These are phyloP conservation scores for Coffea eugenioides DNA, from an alignment of 257 asterid species.

Conservation along the genomic window DNA sequence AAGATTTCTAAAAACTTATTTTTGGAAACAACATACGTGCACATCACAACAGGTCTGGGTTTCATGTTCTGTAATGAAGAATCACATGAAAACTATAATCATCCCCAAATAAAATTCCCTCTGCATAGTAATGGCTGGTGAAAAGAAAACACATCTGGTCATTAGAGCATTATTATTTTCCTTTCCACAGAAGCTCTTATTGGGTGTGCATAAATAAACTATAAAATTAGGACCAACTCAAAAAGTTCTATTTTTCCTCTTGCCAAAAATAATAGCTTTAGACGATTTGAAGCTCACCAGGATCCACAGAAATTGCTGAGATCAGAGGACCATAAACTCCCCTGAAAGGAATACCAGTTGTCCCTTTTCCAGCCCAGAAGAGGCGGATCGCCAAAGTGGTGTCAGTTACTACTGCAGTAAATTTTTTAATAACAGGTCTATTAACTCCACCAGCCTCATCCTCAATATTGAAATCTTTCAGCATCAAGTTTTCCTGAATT, in stretches of 20 bases:
- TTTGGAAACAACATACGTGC: background rate
- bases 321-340: slow-evolving; percentile 36
- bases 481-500: slow-evolving; percentile 54
- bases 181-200: too few relatives aligned
- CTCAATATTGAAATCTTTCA: slow-evolving; percentile 74
- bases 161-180: background rate
- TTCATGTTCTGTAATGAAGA: background rate
- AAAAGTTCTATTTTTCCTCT: slow-evolving; percentile 19
- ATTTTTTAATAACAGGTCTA: slow-evolving; percentile 36
- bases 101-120: background rate
- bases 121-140: background rate
- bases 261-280: slow-evolving; percentile 28
- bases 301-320: slow-evolving; percentile 36
- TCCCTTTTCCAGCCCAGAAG: slow-evolving; percentile 40
- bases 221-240: background rate
- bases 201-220: background rate
- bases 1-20: background rate
- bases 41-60: background rate
- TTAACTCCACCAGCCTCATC: slow-evolving; percentile 74
- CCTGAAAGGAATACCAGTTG: slow-evolving; percentile 13
- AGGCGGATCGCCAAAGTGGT: slow-evolving; percentile 37
- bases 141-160: background rate
- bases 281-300: slow-evolving; percentile 24
- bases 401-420: slow-evolving; percentile 53
- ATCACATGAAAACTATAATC: background rate